These are phyloP conservation scores for Pseudogymnoascus sp. DNA, from an alignment of 2,329 filamentous ascomycete species.

Conservation along the genomic window DNA sequence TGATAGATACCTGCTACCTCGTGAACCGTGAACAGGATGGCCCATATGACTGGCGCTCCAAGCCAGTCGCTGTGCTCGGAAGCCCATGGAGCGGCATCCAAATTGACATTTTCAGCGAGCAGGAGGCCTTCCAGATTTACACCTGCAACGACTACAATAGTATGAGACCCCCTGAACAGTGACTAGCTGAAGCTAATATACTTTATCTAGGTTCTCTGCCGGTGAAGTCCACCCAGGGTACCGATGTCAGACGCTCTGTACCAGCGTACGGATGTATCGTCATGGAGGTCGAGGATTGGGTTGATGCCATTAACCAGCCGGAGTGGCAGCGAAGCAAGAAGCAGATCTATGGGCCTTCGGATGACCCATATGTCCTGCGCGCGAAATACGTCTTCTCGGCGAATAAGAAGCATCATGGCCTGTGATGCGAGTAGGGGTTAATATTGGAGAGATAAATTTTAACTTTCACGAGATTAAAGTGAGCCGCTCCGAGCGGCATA, in stretches of 20 bases:
- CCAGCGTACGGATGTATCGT: slow-evolving; percentile 78
- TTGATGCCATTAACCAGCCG: slow-evolving; percentile 87
- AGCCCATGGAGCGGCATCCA: slow-evolving; percentile 75
- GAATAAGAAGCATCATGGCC: slow-evolving; percentile 15
- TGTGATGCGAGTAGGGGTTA: neutral
- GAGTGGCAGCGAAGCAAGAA: slow-evolving; percentile 66
- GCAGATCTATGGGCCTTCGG: slow-evolving; percentile 54
- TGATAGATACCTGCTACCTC: slow-evolving; percentile 58
- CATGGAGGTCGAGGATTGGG: slow-evolving; percentile 88
- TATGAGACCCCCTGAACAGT: slow-evolving; percentile 27
- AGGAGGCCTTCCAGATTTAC: slow-evolving; percentile 84
- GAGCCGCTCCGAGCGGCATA: neutral
- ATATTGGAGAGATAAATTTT: neutral
- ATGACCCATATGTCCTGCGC: slow-evolving; percentile 53
- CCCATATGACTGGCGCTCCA: slow-evolving; percentile 55
- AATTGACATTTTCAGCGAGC: slow-evolving; percentile 73
- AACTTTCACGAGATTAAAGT: neutral
- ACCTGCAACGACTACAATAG: slow-evolving; percentile 73
- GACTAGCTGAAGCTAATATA: slow-evolving; percentile 23
- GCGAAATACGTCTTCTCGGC: slow-evolving; percentile 50
- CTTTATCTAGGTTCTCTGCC: slow-evolving; percentile 41
- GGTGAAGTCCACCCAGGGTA: slow-evolving; percentile 63
- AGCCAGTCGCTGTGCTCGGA: slow-evolving; percentile 59
- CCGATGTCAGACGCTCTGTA: slow-evolving; percentile 53
- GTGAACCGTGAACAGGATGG: slow-evolving; percentile 54